phyloP scores from a whole-genome alignment of 2,329 filamentous ascomycete species.

The Neoarthrinium moseri region DNA sequence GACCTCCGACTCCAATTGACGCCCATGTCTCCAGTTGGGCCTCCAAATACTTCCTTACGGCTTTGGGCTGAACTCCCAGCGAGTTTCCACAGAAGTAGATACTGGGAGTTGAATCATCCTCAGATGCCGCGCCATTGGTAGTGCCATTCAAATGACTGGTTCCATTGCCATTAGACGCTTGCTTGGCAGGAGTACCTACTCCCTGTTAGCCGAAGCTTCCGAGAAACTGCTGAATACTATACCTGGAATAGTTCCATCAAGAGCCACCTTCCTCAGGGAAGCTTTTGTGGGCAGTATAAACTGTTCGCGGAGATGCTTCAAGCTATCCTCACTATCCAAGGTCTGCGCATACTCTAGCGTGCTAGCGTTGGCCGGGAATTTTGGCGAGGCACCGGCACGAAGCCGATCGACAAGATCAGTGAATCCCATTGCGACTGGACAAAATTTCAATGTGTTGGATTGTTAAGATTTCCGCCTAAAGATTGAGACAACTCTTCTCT shows the following conservation, averaged over 20 bases:
- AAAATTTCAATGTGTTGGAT: too few species aligned
- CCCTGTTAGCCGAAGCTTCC: too few species aligned
- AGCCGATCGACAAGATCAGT: conserved; percentile 36
- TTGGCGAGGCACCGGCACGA: conserved; percentile 36
- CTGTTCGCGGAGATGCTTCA: conserved; percentile 62
- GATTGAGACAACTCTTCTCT: too few species aligned
- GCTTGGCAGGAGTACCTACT: background rate
- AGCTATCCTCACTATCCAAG: conserved; percentile 61
- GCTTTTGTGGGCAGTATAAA: conserved; percentile 76
- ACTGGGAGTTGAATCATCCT: conserved; percentile 21
- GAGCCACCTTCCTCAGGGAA: conserved; percentile 64
- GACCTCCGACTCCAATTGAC: conserved; percentile 78
- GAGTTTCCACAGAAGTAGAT: conserved; percentile 92
- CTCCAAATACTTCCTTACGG: conserved; percentile 86
- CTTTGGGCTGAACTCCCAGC: conserved; percentile 77
- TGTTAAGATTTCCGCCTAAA: too few species aligned
- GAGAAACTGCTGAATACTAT: too few species aligned
- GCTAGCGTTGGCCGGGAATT: conserved; percentile 48
- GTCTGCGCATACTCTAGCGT: conserved; percentile 46
- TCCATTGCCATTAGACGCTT: conserved; percentile 23
- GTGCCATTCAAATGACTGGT: conserved; percentile 19
- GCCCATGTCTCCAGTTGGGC: conserved; percentile 81
- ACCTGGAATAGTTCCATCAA: conserved; percentile 46
- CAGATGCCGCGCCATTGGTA: conserved; percentile 19
- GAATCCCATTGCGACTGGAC: conserved; percentile 65